These are phyloP conservation scores for Globisporangium acanthophoron DNA, from an alignment of 352 stramenopile genomes.

Conservation along the genomic window DNA sequence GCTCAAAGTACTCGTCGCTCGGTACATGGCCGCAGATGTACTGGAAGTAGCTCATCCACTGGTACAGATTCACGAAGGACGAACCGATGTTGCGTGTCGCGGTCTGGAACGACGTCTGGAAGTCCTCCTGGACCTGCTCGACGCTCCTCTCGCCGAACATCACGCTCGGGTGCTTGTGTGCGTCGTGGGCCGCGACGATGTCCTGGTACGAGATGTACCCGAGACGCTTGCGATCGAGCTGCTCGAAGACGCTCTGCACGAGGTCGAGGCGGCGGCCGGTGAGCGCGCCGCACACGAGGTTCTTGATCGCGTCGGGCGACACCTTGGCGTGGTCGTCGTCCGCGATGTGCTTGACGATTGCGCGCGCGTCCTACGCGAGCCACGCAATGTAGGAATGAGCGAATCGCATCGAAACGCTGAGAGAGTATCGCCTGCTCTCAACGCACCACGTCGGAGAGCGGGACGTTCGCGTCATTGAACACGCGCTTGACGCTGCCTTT, in stretches of 20 bases:
- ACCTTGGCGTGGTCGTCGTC: constrained; percentile 34
- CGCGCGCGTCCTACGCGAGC: constrained; percentile 37
- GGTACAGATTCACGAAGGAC: constrained; percentile 58
- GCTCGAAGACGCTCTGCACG: constrained; percentile 62
- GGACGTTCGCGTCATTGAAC: constrained; percentile 37
- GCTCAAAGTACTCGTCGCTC: constrained; percentile 74
- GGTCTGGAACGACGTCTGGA: constrained; percentile 43
- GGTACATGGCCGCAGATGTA: constrained; percentile 58
- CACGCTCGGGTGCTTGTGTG: constrained; percentile 47
- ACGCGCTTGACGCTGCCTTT: constrained; percentile 53
- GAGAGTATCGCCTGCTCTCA: no score
- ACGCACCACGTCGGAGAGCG: constrained; percentile 58
- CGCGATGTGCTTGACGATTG: constrained; percentile 32
- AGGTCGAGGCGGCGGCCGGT: constrained; percentile 45
- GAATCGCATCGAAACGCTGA: background rate
- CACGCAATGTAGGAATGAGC: background rate
- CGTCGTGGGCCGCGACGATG: constrained; percentile 44
- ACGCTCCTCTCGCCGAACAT: constrained; percentile 64
- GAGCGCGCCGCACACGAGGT: constrained; percentile 51
- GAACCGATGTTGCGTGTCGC: constrained; percentile 18
- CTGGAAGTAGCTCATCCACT: constrained; percentile 77
- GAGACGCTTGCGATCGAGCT: constrained; percentile 51
- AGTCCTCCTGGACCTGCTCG: constrained; percentile 52
- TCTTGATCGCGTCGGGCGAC: constrained; percentile 44
- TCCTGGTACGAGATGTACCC: constrained; percentile 56